A percentile compares a stretch with the other conserved stretches of the same genome.
Evolutionary conservation across 805 yeast species (phyloP).

Genomic region (Hanseniaspora lachancei): DNA sequence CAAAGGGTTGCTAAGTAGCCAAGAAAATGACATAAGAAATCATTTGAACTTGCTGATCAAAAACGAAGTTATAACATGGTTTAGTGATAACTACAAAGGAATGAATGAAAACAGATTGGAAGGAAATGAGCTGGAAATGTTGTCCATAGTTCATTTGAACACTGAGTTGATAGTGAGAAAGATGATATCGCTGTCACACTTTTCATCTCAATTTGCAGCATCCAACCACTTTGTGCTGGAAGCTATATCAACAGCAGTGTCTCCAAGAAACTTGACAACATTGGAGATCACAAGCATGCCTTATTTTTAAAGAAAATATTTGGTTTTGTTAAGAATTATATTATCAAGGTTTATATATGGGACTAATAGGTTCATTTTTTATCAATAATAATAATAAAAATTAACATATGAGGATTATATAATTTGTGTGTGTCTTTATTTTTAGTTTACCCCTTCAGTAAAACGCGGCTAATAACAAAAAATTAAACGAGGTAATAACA

Average conservation of each 20-base stretch:
- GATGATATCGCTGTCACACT: conserved; percentile 63
- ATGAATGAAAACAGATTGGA: conserved; percentile 64
- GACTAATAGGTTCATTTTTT: too few species aligned
- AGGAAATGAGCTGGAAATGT: conserved; percentile 68
- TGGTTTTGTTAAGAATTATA: too few species aligned
- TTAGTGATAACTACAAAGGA: conserved; percentile 29
- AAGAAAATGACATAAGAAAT: conserved; percentile 83
- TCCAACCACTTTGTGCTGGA: conserved; percentile 85
- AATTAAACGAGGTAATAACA: not conserved
- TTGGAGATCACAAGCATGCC: conserved; percentile 95
- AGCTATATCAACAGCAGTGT: conserved; percentile 84
- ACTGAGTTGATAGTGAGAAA: conserved; percentile 74
- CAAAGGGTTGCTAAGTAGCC: conserved; percentile 65
- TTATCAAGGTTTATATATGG: too few species aligned
- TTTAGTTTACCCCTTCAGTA: too few species aligned
- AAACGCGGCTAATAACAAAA: not conserved
- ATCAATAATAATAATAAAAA: too few species aligned
- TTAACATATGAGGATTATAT: too few species aligned
- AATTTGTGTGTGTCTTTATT: too few species aligned
- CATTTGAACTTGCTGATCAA: conserved; percentile 87
- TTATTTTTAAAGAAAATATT: conserved; percentile 40
- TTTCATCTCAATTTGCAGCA: conserved; percentile 39
- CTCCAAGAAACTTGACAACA: conserved; percentile 82
- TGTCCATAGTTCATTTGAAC: conserved; percentile 77
- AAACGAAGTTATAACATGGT: conserved; percentile 93